Evolutionary conservation across 1,139 yeast genomes (phyloP).

Genomic region (Kodamaea fungicola): DNA sequence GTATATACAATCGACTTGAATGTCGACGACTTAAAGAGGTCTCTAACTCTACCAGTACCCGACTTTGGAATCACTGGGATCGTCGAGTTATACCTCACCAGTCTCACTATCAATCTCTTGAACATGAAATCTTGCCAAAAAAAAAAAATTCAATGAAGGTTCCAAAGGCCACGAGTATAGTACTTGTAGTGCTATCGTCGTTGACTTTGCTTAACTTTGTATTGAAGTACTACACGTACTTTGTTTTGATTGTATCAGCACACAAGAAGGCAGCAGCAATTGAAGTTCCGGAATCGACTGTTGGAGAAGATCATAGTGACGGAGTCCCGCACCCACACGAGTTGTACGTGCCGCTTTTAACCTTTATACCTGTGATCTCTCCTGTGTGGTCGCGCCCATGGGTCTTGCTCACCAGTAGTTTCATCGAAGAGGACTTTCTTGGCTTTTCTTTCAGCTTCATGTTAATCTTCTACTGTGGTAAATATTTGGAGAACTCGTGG

Average conservation of each 20-base stretch:
- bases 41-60: conserved; percentile 8
- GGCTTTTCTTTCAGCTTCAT: conserved; percentile 25
- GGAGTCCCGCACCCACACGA: conserved; percentile 42
- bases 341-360: conserved; percentile 36
- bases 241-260: conserved; percentile 27
- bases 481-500: conserved; percentile 39
- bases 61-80: conserved; percentile 4
- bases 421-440: conserved; percentile 33
- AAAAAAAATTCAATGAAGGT: conserved; percentile 24
- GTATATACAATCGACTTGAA: conserved; percentile 39
- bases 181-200: conserved; percentile 31
- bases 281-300: conserved; percentile 20
- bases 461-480: conserved; percentile 33
- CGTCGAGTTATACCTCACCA: conserved; percentile 3
- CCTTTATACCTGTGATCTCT: conserved; percentile 38
- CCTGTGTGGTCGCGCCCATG: conserved; percentile 37
- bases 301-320: conserved; percentile 23
- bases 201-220: conserved; percentile 17
- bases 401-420: conserved; percentile 34
- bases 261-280: conserved; percentile 22
- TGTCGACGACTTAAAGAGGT: conserved; percentile 27
- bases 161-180: conserved; percentile 35
- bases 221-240: conserved; percentile 19
- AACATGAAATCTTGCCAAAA: conserved; percentile 1
- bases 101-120: neutral